Percentiles rank a stretch among this genome's conserved stretches.
phyloP scores from a whole-genome alignment of 257 asterid species.

The Jaltomata sinuosa region DNA sequence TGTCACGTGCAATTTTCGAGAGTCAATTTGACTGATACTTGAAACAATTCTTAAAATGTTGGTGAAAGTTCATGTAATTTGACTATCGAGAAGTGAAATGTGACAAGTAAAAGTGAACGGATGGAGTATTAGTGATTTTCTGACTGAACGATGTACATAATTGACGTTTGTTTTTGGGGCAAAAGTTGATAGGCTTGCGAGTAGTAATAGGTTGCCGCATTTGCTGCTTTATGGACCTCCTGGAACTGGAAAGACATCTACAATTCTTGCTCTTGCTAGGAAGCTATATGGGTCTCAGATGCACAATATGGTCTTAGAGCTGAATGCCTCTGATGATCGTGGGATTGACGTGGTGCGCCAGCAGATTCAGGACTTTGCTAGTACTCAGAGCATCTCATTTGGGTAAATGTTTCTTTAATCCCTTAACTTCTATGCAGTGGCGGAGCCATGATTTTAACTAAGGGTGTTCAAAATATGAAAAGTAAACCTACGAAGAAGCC shows the following conservation, averaged over 20 bases:
- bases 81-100: too few species aligned
- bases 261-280: constrained; percentile 83
- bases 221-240: constrained; percentile 97
- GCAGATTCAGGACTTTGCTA: constrained; percentile 97
- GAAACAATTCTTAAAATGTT: too few species aligned
- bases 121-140: background rate
- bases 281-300: constrained; percentile 75
- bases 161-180: constrained; percentile 5
- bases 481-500: too few species aligned
- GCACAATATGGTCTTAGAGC: constrained; percentile 90
- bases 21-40: too few species aligned
- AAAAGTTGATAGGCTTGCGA: constrained; percentile 88
- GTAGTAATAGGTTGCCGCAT: constrained; percentile 79
- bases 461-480: too few species aligned
- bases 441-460: too few species aligned
- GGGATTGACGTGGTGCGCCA: constrained; percentile 96
- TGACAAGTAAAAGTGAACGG: too few species aligned
- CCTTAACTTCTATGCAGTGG: too few species aligned
- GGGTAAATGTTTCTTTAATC: constrained; percentile 33
- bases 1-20: too few species aligned
- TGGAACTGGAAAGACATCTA: constrained; percentile 97
- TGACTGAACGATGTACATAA: background rate
- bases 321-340: constrained; percentile 96
- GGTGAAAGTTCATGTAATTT: too few species aligned
- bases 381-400: constrained; percentile 94